These are phyloP conservation scores for Mycena alexandri DNA, from an alignment of 768 basidiomycete genomes.

Conservation along the genomic window DNA sequence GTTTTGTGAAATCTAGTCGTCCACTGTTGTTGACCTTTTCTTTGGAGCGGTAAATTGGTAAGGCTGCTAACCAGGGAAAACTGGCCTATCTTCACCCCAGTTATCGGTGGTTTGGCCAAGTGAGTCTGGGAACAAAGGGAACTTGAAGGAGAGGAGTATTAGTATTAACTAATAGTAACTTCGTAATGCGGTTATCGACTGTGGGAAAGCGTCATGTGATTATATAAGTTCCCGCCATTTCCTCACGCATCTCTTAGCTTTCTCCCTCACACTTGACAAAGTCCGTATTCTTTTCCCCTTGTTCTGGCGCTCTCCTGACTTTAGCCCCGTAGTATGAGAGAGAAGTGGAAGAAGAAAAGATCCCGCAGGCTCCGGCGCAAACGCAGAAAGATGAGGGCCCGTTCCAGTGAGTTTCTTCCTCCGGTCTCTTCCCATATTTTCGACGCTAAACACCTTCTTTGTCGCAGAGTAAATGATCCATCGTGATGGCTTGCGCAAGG, in stretches of 20 bases:
- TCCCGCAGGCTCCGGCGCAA: constrained; percentile 93
- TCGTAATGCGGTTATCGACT: background rate
- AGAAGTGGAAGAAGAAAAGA: constrained; percentile 98
- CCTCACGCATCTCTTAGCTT: background rate
- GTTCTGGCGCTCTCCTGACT: constrained; percentile 3
- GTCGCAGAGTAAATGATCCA: constrained; percentile 34
- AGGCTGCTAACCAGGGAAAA: too few relatives aligned
- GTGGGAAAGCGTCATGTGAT: background rate
- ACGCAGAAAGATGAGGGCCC: constrained; percentile 96
- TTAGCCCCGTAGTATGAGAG: constrained; percentile 78
- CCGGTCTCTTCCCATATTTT: background rate
- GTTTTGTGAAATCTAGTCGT: too few relatives aligned
- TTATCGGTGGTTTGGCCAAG: too few relatives aligned
- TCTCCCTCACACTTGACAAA: constrained; percentile 20
- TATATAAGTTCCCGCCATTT: background rate
- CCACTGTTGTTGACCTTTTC: too few relatives aligned
- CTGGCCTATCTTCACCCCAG: too few relatives aligned
- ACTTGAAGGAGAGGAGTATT: too few relatives aligned
- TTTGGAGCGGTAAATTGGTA: too few relatives aligned
- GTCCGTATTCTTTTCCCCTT: constrained; percentile 19
- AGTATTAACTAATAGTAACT: too few relatives aligned
- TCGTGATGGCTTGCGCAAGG: constrained; percentile 26
- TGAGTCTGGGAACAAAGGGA: too few relatives aligned
- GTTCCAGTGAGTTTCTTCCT: constrained; percentile 78
- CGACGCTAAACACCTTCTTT: background rate